phyloP scores from a whole-genome alignment of 2,329 filamentous ascomycete species.

The Clarireedia paspali region DNA sequence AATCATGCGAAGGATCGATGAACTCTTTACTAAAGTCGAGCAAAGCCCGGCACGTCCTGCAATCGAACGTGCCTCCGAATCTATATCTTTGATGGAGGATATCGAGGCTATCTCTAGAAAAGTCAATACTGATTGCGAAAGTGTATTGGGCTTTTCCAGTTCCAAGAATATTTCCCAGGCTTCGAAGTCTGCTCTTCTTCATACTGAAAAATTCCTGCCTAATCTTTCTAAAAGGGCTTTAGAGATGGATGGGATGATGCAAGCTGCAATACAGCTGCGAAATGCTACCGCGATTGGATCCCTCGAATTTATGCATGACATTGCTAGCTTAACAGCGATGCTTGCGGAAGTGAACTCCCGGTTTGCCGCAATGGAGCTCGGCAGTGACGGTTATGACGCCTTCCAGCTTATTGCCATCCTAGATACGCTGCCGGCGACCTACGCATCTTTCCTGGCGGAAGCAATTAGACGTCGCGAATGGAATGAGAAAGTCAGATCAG shows the following conservation, averaged over 20 bases:
- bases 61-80: conserved; percentile 52
- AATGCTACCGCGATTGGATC: conserved; percentile 60
- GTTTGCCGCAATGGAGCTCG: conserved; percentile 62
- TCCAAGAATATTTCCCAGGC: conserved; percentile 58
- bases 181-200: conserved; percentile 55
- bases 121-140: conserved; percentile 77
- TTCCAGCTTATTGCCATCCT: conserved; percentile 77
- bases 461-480: conserved; percentile 82
- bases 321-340: conserved; percentile 71
- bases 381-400: conserved; percentile 68
- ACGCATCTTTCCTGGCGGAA: conserved; percentile 82
- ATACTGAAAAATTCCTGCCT: conserved; percentile 55
- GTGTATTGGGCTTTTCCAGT: conserved; percentile 60
- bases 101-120: conserved; percentile 82
- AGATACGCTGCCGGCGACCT: conserved; percentile 78
- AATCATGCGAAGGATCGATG: conserved; percentile 54
- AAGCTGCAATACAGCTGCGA: conserved; percentile 54
- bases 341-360: conserved; percentile 66
- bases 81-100: conserved; percentile 66
- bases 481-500: conserved; percentile 81
- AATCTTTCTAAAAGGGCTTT: conserved; percentile 46
- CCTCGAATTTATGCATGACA: conserved; percentile 69
- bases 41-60: conserved; percentile 47
- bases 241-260: conserved; percentile 55
- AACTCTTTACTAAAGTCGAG: conserved; percentile 56